Evolutionary conservation across 352 stramenopile genomes (phyloP), one percentile per base, ranked within the genome.

Genomic region (Globisporangium canariense): DNA sequence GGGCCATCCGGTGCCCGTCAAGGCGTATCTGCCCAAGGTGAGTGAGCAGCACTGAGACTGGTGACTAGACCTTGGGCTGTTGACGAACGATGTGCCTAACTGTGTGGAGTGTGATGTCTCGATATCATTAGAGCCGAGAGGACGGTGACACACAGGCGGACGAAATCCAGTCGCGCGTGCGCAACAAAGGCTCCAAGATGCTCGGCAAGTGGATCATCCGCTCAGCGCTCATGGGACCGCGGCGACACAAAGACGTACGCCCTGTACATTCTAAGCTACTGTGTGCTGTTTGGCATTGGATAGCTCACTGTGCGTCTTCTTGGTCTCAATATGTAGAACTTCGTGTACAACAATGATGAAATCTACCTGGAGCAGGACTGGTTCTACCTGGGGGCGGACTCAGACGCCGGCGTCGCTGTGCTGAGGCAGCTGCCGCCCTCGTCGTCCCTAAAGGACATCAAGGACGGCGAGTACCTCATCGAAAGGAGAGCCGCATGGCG

Each of bases 321-420:
- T 30, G 16, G 16, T 38, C 32, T 41, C 36, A 47, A 30, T 16
- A 52, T 46, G 10, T 58, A 91, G 83, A 80, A 78, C 32, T 93
- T 89, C 58, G 84, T 93, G 30, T 91, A 91, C 74, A 93, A 91
- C 71, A 85, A 85, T 60, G 83, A 91, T 58, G 85, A 93, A 65
- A 73, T 93, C 16, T 93, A 87, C 61, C 62, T 93, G 14, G 83
- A 93, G 73, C 85, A 93, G 52, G 82, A 93, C 69, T 91, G 85
- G 82, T 93, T 93, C 70, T 91, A 93, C 53, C 64, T 93, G 8
- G 81, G 77, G 20, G 83, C 85, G 0, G 84, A 91, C 61, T 84
- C 76, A 18, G 83, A 91, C 45, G 73, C 75, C 9, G 75, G 76
- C 11, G 38, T 82, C n/a, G 84, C 84, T 0, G 81, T 93, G 11